Evolutionary conservation across 768 basidiomycete species (phyloP).

Genomic region (Favolaschia claudopus): DNA sequence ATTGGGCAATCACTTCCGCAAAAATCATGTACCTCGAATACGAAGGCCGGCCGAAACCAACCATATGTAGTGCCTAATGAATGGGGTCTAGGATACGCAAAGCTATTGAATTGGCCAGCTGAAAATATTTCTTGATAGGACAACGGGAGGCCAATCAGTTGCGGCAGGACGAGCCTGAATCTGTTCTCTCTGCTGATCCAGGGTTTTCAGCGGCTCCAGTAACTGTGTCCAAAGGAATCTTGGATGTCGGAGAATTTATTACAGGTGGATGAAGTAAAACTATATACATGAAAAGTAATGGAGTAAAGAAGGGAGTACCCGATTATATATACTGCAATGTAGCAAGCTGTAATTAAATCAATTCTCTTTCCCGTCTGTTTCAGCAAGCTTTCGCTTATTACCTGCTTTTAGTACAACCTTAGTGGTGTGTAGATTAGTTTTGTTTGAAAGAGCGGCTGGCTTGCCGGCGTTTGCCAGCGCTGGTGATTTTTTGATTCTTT

Average conservation of each 20-base stretch:
- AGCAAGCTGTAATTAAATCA: too few relatives aligned
- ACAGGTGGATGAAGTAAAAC: not conserved
- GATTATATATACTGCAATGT: too few relatives aligned
- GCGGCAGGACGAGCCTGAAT: not conserved
- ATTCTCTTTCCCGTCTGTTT: conserved; percentile 1
- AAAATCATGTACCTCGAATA: conserved; percentile 5
- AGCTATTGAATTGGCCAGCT: not conserved
- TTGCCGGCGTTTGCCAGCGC: too few relatives aligned
- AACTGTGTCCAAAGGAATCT: not conserved
- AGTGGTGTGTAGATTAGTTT: not conserved
- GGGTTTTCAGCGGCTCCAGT: not conserved
- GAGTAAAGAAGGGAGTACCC: too few relatives aligned
- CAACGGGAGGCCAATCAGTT: not conserved
- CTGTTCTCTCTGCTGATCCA: too few relatives aligned
- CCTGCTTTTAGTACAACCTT: not conserved
- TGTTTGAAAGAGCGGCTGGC: not conserved
- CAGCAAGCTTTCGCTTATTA: not conserved
- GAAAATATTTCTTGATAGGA: conserved; percentile 2
- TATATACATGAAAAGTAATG: too few relatives aligned
- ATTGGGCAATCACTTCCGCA: not conserved
- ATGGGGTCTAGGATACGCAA: not conserved
- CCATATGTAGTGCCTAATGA: conserved; percentile 9
- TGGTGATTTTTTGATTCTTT: too few relatives aligned
- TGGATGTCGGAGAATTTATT: not conserved
- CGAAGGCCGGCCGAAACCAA: conserved; percentile 5